phyloP scores from a whole-genome alignment of 2,329 filamentous ascomycete genomes.

The Xylariaceae sp. region DNA sequence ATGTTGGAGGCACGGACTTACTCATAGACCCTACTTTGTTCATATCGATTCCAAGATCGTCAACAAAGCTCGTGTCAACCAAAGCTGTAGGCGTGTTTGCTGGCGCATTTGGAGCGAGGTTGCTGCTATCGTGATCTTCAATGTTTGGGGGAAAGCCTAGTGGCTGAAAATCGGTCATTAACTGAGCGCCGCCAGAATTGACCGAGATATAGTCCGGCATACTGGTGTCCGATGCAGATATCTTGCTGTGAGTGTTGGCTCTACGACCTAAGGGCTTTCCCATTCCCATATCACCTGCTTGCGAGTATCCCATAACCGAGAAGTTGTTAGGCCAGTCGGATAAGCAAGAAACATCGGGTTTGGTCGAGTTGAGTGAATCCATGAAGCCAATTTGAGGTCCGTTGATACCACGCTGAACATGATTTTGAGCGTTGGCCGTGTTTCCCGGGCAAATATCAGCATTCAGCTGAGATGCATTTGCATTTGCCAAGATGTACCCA shows the following conservation, averaged over 20 bases:
- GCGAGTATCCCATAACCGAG: constrained; percentile 20
- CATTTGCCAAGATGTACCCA: constrained; percentile 13
- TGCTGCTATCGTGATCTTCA: constrained; percentile 32
- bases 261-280: constrained; percentile 17
- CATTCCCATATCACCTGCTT: constrained; percentile 18
- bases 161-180: constrained; percentile 23
- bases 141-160: constrained; percentile 31
- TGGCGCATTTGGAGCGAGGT: constrained; percentile 34
- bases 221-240: constrained; percentile 36
- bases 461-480: constrained; percentile 20
- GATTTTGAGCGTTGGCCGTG: constrained; percentile 29
- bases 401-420: constrained; percentile 24
- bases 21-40: constrained; percentile 24
- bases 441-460: constrained; percentile 21
- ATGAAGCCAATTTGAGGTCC: constrained; percentile 19
- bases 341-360: constrained; percentile 26
- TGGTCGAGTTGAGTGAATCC: constrained; percentile 26
- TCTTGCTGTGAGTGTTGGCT: constrained; percentile 24
- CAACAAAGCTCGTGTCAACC: constrained; percentile 20
- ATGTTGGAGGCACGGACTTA: constrained; percentile 18
- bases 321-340: constrained; percentile 27
- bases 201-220: constrained; percentile 38
- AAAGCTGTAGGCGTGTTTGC: constrained; percentile 39
- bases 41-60: constrained; percentile 24
- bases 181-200: constrained; percentile 16